Evolutionary conservation across 2,329 filamentous ascomycete species (phyloP).

Genomic region (Penicillium sp.): DNA sequence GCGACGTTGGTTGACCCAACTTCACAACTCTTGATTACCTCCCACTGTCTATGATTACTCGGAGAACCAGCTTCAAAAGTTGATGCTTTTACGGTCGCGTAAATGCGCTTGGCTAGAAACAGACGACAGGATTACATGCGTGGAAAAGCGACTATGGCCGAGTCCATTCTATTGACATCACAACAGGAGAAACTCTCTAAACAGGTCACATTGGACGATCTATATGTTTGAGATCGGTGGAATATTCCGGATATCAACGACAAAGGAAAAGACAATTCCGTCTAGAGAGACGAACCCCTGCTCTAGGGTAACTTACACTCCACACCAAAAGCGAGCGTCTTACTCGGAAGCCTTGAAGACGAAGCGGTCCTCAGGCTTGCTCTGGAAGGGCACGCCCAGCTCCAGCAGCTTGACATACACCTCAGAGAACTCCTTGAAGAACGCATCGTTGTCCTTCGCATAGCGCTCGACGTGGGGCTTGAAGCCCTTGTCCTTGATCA

Average conservation of each 20-base stretch:
- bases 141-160: background rate
- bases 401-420: constrained; percentile 81
- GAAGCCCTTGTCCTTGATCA: constrained; percentile 85
- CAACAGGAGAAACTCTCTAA: background rate
- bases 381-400: constrained; percentile 82
- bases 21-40: background rate
- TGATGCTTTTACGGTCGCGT: too few species aligned
- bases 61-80: too few species aligned
- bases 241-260: constrained; percentile 22
- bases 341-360: constrained; percentile 57
- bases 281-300: background rate
- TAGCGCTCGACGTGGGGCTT: constrained; percentile 75
- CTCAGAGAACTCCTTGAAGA: constrained; percentile 87
- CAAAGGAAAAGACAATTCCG: constrained; percentile 6
- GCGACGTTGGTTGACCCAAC: background rate
- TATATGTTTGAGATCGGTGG: background rate
- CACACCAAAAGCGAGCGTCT: constrained; percentile 1
- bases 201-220: constrained; percentile 1
- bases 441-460: constrained; percentile 80
- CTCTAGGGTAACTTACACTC: too few species aligned
- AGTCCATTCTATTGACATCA: background rate
- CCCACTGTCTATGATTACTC: too few species aligned
- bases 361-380: constrained; percentile 55
- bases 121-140: too few species aligned
- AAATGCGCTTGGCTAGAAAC: too few species aligned